Evolutionary conservation across 805 yeast species (phyloP), one percentile per base, ranked within the genome.

Genomic region (Metschnikowia hibisci): DNA sequence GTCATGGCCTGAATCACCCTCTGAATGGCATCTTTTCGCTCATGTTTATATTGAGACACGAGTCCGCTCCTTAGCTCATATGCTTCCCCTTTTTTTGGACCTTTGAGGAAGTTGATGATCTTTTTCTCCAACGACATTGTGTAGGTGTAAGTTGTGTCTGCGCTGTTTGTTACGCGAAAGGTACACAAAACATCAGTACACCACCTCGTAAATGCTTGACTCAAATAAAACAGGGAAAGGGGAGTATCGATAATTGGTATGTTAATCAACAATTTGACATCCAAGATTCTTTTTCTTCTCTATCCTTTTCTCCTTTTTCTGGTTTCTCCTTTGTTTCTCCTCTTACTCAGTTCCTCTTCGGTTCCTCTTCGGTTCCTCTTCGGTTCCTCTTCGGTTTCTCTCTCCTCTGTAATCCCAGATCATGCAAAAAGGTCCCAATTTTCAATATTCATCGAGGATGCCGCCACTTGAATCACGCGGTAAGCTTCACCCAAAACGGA

Each of bases 1-100:
- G 99, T 93, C 99, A 93, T 93, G 46, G 96, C 98, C 45, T 93
- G 95, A 59, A 93, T 93, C 15, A 95, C 96, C 46, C 96, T 78
- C 66, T 91, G 96, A 53, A 93, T 93, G 13, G 99, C 95, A 63
- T 93, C 99, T 62, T 93, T 93, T 46, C 96, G 77, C 58, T 95
- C 98, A 52, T 80, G 83, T 20, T 96, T 95, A 65, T 87, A 93
- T 66, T 88, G 97, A 7, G 96, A 88, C 4, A 90, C 97, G 42
- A 93, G 74, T 1, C 97, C 98, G 27, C 80, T 80, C 53, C 90
- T 80, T 56, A 93, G 77, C 66, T 93, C 99, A 55, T 78, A 87
- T n/a, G 96, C 81, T 65, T 93, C 96, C 39, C 89, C 86, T 62
- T 71, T 73, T 25, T 62, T 59, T 22, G 76, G 76, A 12, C 75